These are phyloP conservation scores for Penicillium sp. DNA, from an alignment of 2,329 filamentous ascomycete genomes.

Conservation along the genomic window DNA sequence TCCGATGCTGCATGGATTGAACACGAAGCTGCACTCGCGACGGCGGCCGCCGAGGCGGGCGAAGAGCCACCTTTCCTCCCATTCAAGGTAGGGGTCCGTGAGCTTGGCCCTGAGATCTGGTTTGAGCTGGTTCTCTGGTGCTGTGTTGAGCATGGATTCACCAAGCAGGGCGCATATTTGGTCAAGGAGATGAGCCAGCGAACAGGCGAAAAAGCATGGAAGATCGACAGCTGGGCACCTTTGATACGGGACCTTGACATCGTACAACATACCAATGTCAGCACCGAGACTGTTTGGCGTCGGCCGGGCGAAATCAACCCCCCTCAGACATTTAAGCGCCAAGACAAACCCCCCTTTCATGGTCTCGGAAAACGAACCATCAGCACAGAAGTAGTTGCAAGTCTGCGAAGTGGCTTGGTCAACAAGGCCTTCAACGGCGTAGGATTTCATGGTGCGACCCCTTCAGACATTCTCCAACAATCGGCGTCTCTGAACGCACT, in stretches of 20 bases:
- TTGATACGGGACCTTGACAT: constrained; percentile 33
- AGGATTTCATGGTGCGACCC: constrained; percentile 36
- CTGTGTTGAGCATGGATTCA: constrained; percentile 53
- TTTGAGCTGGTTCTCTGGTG: constrained; percentile 56
- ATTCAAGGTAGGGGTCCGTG: constrained; percentile 47
- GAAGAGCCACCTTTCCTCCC: constrained; percentile 44
- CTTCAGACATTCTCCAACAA: constrained; percentile 35
- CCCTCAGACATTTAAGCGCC: constrained; percentile 22
- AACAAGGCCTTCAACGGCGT: constrained; percentile 50
- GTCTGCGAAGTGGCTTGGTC: constrained; percentile 58
- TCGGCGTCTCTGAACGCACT: constrained; percentile 27
- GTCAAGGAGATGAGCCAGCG: constrained; percentile 39
- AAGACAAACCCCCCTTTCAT: constrained; percentile 36
- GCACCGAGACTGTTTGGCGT: constrained; percentile 42
- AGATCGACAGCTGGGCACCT: constrained; percentile 46
- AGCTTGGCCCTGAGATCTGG: constrained; percentile 54
- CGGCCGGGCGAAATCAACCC: constrained; percentile 29
- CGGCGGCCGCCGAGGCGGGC: constrained; percentile 42
- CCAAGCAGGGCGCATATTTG: constrained; percentile 47
- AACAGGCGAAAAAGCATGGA: constrained; percentile 41
- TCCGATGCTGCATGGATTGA: constrained; percentile 52
- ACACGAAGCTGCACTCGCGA: constrained; percentile 44
- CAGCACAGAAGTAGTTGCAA: constrained; percentile 61
- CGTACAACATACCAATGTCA: constrained; percentile 42
- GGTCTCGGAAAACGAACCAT: constrained; percentile 55